Evolutionary conservation across 768 basidiomycete genomes (phyloP), one percentile per base, ranked within the genome.

Genomic region (Crepidotus variabilis): DNA sequence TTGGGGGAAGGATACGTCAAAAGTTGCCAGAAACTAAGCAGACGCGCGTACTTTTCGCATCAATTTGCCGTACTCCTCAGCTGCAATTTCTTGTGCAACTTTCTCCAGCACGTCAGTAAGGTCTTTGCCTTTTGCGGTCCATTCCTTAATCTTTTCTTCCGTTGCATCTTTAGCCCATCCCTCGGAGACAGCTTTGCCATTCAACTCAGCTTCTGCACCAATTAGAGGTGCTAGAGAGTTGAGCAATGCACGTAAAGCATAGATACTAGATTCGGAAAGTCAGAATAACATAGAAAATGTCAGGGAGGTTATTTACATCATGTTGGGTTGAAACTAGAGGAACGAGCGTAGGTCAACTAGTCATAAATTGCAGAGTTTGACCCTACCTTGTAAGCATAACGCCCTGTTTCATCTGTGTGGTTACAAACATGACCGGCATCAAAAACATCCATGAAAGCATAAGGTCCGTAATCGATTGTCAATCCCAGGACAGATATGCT

Each of bases 361-460:
- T 56, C 48, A 49, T 36, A 39, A 14, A 23, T 20, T 50, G 13
- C 23, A 20, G 32, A 34, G 23, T 13, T 18, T 10, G 64, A n/a
- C 60, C 59, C 22, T 53, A 77, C 78, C 60, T 73, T 78, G 72
- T 92, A 94, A 1, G 89, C 78, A 63, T 94, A 94, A 46, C 92
- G 79, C 14, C 89, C 90, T 55, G 77, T 78, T 49, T 82, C 81
- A 63, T 97, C 94, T 1, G 84, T 83, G 68, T 95, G 93, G 63
- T 95, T 98, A 75, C 95, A 98, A 53, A 98, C 87, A 62, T 97
- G 95, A 51, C 76, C 72, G 0, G 83, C 68, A 61, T 96, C 87
- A 63, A 89, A 98, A 2, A 94, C 83, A 66, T 98, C 95, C 94
- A 96, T 97, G 72, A 93, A 95, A 0, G 92, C 90, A 61, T 88